Conservation (phyloP, 2,329 filamentous ascomycete genomes). For the Neonectria neomacrospora region DNA sequence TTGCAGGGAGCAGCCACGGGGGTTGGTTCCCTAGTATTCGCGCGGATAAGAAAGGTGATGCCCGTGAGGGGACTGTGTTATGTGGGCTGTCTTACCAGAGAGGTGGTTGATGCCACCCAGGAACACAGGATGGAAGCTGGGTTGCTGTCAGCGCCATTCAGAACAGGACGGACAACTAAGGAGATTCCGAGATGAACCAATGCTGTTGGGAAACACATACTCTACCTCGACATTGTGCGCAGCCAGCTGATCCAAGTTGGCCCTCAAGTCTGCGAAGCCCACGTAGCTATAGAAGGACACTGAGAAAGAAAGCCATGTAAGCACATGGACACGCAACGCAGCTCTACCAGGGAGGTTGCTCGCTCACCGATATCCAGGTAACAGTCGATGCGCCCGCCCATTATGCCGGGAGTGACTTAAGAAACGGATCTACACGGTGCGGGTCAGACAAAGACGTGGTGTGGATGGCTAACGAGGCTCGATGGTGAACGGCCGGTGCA, state of each 20-base stretch:
- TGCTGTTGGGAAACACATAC: constrained; percentile 57
- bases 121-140: constrained; percentile 77
- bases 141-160: constrained; percentile 1
- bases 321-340: background rate
- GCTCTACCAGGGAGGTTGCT: constrained; percentile 30
- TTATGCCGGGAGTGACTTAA: constrained; percentile 43
- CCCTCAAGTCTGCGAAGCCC: constrained; percentile 66
- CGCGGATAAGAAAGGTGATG: constrained; percentile 14
- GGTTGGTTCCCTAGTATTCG: constrained; percentile 73
- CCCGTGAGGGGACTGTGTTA: background rate
- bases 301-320: constrained; percentile 47
- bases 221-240: constrained; percentile 72
- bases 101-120: constrained; percentile 73
- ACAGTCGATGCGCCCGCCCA: constrained; percentile 72
- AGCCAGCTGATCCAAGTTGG: constrained; percentile 64
- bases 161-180: no score
- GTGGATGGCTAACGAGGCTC: background rate
- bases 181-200: background rate
- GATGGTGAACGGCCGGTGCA: background rate
- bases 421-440: background rate
- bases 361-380: constrained; percentile 74
- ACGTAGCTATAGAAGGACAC: constrained; percentile 73
- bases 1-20: constrained; percentile 76
- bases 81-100: constrained; percentile 56
- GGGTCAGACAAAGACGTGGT: constrained; percentile 1